Evolutionary conservation across 2,329 filamentous ascomycete genomes (phyloP), one percentile per base, ranked within the genome.

Genomic region (Epichloe sp.): DNA sequence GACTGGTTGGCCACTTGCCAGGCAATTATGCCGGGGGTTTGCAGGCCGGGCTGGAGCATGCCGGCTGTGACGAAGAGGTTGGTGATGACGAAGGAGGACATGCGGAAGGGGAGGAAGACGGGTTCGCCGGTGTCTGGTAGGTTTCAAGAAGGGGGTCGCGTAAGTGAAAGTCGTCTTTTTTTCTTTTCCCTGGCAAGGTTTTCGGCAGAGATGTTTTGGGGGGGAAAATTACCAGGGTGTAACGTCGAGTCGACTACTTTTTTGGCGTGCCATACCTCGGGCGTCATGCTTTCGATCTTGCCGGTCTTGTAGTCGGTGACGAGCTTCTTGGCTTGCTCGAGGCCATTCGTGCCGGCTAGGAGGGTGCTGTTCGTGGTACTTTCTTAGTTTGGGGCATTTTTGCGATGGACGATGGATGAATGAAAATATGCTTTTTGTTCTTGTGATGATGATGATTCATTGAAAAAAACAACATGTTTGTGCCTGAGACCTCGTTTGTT

Each of bases 1-100:
- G 90, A 96, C 73, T 98, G 93, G 71, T 98, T 98, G 58, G 86
- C 81, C 53, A 96, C 81, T 71, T 98, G 93, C 93, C 93, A 98
- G 58, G 85, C 83, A 38, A 97, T 76, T 5, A 88, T 96, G 49
- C 91, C 93, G 42, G 79, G 44, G 44, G 85, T 95, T 60, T 79
- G 74, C 23, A 97, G 78, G 10, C 86, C 86, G 3, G 93, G 93
- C 49, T 91, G 93, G 51, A 98, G 84, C 93, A 98, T 98, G 61
- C 93, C 93, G 6, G 83, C 91, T 44, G 93, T 98, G 54, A 97
- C 91, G 52, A 97, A 76, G 66, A 98, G 71, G 69, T 98, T 98
- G 57, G 90, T 90, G 51, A 97, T 70, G 50, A 95, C 89, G 65
- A 93, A 98, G 70, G 80, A 86, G 48, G 91, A 97, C 93, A 98